Evolutionary conservation across 1,139 yeast species (phyloP).

Genomic region (Hyphopichia wangnamkhiaoensis): DNA sequence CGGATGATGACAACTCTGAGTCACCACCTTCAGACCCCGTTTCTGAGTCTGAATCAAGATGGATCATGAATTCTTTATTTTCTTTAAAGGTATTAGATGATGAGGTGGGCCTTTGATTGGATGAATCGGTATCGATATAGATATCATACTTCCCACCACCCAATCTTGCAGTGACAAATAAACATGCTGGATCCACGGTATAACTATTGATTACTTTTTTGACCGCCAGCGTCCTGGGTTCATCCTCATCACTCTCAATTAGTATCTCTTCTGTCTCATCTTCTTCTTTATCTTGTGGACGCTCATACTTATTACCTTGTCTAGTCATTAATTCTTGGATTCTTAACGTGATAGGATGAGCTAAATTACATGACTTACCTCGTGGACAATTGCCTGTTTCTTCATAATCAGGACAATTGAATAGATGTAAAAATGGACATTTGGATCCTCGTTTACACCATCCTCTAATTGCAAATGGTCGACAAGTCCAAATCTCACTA

Average conservation of each 20-base stretch:
- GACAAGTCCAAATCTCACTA: conserved; percentile 52
- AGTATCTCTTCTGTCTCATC: conserved; percentile 29
- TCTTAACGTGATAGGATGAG: conserved; percentile 41
- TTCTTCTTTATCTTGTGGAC: conserved; percentile 2
- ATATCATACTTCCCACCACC: conserved; percentile 27
- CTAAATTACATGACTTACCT: conserved; percentile 48
- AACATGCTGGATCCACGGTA: conserved; percentile 31
- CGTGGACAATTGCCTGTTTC: conserved; percentile 59
- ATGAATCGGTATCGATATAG: conserved; percentile 23
- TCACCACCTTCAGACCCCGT: conserved; percentile 28
- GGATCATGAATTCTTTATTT: conserved; percentile 19
- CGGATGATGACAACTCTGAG: conserved; percentile 9
- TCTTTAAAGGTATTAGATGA: conserved; percentile 14
- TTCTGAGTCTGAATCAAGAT: conserved; percentile 18
- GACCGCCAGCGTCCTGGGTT: conserved; percentile 1
- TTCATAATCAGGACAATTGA: conserved; percentile 72
- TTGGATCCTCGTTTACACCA: conserved; percentile 62
- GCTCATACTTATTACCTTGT: conserved; percentile 16
- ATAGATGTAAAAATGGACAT: conserved; percentile 60
- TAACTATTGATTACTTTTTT: conserved; percentile 31
- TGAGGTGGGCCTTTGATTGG: background rate
- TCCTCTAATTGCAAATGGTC: conserved; percentile 68
- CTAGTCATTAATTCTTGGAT: conserved; percentile 30
- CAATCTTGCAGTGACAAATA: conserved; percentile 19
- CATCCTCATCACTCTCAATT: conserved; percentile 24